Percentiles rank a stretch among this genome's conserved stretches.
Evolutionary conservation across 176 grass and related monocot genomes (phyloP).

Genomic region (Aegilops umbellulata): DNA sequence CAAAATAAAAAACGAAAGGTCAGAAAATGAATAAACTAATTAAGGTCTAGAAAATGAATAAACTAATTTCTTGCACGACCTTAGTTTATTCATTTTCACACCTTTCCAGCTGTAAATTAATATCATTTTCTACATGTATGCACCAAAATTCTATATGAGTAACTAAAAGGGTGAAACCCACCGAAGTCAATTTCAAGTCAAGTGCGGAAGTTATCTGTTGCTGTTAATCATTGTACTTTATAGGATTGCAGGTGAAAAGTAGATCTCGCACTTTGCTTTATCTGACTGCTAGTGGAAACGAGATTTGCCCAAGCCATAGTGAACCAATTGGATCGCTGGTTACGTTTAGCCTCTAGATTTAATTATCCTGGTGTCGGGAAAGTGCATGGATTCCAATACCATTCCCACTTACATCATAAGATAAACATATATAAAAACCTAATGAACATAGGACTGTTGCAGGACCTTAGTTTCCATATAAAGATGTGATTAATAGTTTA

Average conservation of each 20-base stretch:
- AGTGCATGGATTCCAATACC: not conserved
- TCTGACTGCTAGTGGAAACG: not conserved
- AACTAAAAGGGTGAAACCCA: not conserved
- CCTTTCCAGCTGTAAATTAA: no score
- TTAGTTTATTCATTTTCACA: no score
- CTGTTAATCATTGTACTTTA: not conserved
- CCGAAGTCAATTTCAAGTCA: conserved; percentile 12
- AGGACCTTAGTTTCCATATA: not conserved
- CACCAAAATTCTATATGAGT: no score
- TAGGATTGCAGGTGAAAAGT: not conserved
- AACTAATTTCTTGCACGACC: no score
- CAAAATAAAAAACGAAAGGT: no score
- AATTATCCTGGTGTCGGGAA: not conserved
- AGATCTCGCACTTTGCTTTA: not conserved
- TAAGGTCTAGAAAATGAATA: no score
- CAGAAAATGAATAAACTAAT: no score
- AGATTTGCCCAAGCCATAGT: not conserved
- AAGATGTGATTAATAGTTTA: not conserved
- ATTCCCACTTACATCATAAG: not conserved
- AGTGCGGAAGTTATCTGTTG: conserved; percentile 3
- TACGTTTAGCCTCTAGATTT: not conserved
- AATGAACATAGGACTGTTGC: not conserved
- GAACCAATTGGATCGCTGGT: not conserved
- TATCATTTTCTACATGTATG: no score
- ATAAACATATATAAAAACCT: not conserved